These are phyloP conservation scores for Phytophthora sp. DNA, from an alignment of 352 stramenopile genomes.

Conservation along the genomic window DNA sequence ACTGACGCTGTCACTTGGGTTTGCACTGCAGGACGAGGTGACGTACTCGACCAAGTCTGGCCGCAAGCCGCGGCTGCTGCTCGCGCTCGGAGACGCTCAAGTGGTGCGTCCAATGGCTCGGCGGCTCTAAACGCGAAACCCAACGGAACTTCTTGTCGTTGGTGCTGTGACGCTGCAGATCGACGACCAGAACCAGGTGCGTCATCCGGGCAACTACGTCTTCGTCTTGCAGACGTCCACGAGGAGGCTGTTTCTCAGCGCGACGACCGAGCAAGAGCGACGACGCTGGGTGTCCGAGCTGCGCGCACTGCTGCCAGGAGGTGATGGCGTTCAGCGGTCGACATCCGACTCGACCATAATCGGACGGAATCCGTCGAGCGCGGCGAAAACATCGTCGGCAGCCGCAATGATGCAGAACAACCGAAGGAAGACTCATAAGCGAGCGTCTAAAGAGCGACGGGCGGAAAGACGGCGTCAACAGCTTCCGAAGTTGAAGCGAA, in stretches of 20 bases:
- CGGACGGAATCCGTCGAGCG: conserved; percentile 49
- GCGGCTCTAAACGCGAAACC: neutral
- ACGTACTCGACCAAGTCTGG: conserved; percentile 86
- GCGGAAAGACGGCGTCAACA: conserved; percentile 65
- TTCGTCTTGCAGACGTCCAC: conserved; percentile 68
- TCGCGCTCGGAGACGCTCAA: conserved; percentile 56
- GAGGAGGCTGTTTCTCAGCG: conserved; percentile 69
- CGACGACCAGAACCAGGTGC: conserved; percentile 82
- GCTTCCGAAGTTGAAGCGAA: conserved; percentile 73
- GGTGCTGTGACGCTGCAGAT: conserved; percentile 44
- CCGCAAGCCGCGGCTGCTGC: conserved; percentile 64
- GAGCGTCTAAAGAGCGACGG: conserved; percentile 66
- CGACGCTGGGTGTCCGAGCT: conserved; percentile 67
- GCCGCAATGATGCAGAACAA: conserved; percentile 27
- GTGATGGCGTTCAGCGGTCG: conserved; percentile 13
- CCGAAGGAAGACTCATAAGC: conserved; percentile 27
- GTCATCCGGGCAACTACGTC: conserved; percentile 77
- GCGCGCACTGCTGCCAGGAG: conserved; percentile 42
- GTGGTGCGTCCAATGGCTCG: conserved; percentile 53
- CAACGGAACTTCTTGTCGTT: neutral
- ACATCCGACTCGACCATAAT: conserved; percentile 34
- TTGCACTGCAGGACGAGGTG: conserved; percentile 57
- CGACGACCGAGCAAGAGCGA: conserved; percentile 78
- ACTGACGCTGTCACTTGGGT: neutral
- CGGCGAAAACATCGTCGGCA: conserved; percentile 31